Conservation (phyloP, 2,329 filamentous ascomycete genomes). For the Erysiphe pulchra region DNA sequence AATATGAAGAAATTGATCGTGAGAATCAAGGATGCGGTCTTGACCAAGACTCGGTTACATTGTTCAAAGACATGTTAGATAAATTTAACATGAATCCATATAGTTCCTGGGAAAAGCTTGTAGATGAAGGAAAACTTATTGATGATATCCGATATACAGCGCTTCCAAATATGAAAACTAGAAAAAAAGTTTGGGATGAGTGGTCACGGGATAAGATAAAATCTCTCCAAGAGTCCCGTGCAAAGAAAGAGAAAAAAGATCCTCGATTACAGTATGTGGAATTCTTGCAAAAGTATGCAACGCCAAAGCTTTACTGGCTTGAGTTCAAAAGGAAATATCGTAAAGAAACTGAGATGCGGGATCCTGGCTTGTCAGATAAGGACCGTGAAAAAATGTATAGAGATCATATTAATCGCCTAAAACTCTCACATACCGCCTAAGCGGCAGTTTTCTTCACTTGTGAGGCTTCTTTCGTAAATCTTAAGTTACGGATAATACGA, state of each 20-base stretch:
- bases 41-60: slow-evolving; percentile 45
- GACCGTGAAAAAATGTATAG: slow-evolving; percentile 60
- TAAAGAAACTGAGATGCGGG: slow-evolving; percentile 58
- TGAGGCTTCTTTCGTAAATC: too few species aligned
- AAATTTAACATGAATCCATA: slow-evolving; percentile 69
- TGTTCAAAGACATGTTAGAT: slow-evolving; percentile 70
- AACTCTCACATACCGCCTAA: slow-evolving; percentile 24
- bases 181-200: slow-evolving; percentile 59
- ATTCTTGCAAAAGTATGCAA: slow-evolving; percentile 60
- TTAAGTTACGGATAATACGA: too few species aligned
- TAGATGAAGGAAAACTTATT: slow-evolving; percentile 59
- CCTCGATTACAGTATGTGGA: slow-evolving; percentile 60
- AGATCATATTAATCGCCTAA: slow-evolving; percentile 42
- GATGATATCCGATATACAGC: slow-evolving; percentile 74
- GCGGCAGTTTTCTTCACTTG: too few species aligned
- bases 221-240: slow-evolving; percentile 42
- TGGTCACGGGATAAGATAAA: slow-evolving; percentile 64
- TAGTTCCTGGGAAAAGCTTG: slow-evolving; percentile 69
- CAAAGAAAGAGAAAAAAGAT: slow-evolving; percentile 55
- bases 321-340: slow-evolving; percentile 86
- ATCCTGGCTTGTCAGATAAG: slow-evolving; percentile 42
- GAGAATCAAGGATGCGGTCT: slow-evolving; percentile 46
- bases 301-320: slow-evolving; percentile 84
- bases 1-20: slow-evolving; percentile 38
- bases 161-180: slow-evolving; percentile 52